phyloP scores from a whole-genome alignment of 257 asterid species.

The Phtheirospermum japonicum region DNA sequence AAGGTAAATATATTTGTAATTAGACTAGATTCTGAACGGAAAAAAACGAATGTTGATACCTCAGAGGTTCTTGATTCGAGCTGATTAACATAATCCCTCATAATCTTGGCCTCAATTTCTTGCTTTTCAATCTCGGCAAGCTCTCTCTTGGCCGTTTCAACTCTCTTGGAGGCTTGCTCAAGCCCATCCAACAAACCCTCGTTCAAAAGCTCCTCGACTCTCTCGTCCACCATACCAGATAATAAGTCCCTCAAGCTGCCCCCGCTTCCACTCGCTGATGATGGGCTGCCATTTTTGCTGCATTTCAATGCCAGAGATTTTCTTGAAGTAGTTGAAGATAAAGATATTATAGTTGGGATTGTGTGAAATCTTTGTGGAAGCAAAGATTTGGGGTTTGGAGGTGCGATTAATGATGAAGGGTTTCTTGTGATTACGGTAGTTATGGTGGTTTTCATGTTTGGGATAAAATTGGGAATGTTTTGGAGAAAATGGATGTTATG shows the following conservation, averaged over 20 bases:
- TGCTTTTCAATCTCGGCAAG: slow-evolving; percentile 75
- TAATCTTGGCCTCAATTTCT: slow-evolving; percentile 63
- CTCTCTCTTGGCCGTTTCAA: slow-evolving; percentile 69
- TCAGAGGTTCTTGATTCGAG: slow-evolving; percentile 77
- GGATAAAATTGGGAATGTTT: no score
- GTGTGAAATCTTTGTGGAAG: slow-evolving; percentile 24
- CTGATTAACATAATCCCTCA: slow-evolving; percentile 56
- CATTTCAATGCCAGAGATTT: slow-evolving; percentile 41
- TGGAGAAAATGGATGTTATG: no score
- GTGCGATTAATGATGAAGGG: slow-evolving; percentile 29
- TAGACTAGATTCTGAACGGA: not conserved
- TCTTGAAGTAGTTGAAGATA: slow-evolving; percentile 12
- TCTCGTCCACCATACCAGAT: slow-evolving; percentile 70
- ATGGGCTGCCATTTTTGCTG: slow-evolving; percentile 40
- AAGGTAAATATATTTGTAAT: not conserved
- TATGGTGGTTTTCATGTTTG: slow-evolving; percentile 35
- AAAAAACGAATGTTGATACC: slow-evolving; percentile 35
- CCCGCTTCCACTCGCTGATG: slow-evolving; percentile 30
- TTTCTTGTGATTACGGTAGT: slow-evolving; percentile 30
- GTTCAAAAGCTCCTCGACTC: slow-evolving; percentile 68
- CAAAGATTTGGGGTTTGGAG: slow-evolving; percentile 26
- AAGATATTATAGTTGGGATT: slow-evolving; percentile 22
- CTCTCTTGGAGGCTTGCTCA: slow-evolving; percentile 75
- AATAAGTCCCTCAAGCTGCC: slow-evolving; percentile 49
- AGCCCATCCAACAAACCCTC: slow-evolving; percentile 65